Evolutionary conservation across 164 flowering plant genomes (phyloP).

Genomic region (Stephania yunnanensis): DNA sequence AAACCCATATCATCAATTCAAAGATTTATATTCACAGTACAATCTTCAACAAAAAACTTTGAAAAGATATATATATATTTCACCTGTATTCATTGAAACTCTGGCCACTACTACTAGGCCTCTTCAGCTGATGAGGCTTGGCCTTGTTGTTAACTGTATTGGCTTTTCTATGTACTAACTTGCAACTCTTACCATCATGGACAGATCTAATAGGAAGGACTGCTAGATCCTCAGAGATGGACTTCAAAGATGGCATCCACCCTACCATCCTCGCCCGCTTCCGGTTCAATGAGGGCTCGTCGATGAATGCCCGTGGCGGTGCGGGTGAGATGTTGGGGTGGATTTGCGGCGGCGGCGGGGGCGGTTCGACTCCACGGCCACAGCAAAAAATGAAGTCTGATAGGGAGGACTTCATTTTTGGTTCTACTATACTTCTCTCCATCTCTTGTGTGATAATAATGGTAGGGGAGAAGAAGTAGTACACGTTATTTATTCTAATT

Average conservation of each 20-base stretch:
- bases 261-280: neutral
- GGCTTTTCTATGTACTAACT: neutral
- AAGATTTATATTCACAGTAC: neutral
- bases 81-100: neutral
- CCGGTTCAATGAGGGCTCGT: neutral
- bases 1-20: neutral
- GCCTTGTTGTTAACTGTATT: neutral
- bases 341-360: neutral
- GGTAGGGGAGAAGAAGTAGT: too few relatives aligned
- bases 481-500: too few relatives aligned
- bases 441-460: too few relatives aligned
- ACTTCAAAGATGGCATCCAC: neutral
- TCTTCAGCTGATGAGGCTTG: neutral
- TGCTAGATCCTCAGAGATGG: neutral
- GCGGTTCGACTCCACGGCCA: neutral
- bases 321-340: neutral
- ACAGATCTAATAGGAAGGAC: neutral
- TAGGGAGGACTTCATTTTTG: neutral
- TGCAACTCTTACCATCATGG: neutral
- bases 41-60: neutral
- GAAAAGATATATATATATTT: neutral
- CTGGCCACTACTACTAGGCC: neutral
- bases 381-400: neutral
- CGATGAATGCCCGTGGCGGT: neutral
- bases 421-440: too few relatives aligned